These are phyloP conservation scores for Pneumocystis sp. DNA, from an alignment of 1,139 yeast genomes.

Conservation along the genomic window DNA sequence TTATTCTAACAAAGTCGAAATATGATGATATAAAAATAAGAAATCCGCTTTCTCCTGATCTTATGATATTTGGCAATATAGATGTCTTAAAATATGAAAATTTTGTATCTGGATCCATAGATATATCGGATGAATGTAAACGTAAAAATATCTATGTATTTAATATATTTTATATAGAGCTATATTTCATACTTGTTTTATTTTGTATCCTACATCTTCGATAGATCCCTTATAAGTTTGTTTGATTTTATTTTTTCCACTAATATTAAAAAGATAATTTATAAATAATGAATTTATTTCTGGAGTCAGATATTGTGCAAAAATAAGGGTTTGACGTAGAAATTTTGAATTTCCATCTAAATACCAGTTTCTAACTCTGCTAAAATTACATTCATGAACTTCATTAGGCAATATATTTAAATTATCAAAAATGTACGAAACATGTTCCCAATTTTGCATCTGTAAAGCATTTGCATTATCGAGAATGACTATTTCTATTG, in stretches of 20 bases:
- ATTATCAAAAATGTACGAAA: constrained; percentile 49
- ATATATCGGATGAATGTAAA: constrained; percentile 43
- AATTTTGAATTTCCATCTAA: constrained; percentile 66
- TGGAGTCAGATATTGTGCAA: constrained; percentile 65
- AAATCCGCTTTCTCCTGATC: constrained; percentile 41
- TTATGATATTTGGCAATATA: constrained; percentile 49
- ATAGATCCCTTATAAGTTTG: constrained; percentile 26
- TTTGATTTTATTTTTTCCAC: constrained; percentile 50
- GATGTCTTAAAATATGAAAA: constrained; percentile 67
- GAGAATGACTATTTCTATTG: constrained; percentile 64
- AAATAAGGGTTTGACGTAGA: constrained; percentile 64
- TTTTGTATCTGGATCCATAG: constrained; percentile 61
- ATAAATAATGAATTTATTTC: constrained; percentile 54
- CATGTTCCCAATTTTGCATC: constrained; percentile 90
- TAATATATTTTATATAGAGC: background rate
- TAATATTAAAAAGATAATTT: constrained; percentile 44
- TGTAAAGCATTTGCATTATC: constrained; percentile 79
- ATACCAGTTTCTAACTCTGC: constrained; percentile 83
- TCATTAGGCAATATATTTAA: constrained; percentile 65
- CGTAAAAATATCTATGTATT: constrained; percentile 21
- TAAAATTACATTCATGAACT: constrained; percentile 74
- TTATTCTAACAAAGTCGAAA: constrained; percentile 67
- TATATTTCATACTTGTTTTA: constrained; percentile 49
- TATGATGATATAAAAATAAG: constrained; percentile 73
- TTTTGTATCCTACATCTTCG: constrained; percentile 35